Evolutionary conservation across 2,329 filamentous ascomycete species (phyloP), one percentile per base, ranked within the genome.

Genomic region (Myriosclerotinia curreyana): DNA sequence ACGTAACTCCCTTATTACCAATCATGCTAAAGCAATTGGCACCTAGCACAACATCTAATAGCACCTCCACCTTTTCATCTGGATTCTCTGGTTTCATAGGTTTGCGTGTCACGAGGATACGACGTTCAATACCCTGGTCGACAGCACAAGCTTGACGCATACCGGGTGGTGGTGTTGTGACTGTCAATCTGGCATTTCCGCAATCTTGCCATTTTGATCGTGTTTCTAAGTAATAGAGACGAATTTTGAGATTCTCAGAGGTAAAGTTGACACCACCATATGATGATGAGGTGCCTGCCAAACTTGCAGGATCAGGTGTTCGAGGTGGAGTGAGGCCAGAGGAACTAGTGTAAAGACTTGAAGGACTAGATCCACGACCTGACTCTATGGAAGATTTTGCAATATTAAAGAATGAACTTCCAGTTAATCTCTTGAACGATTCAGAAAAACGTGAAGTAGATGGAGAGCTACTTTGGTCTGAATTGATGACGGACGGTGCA

Each of bases 121-220:
- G 87, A 79, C 97, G 97, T 78, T 96, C 90, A 68, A 89, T 78
- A 22, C 87, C 86, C 70, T 87, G 83, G 67, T 86, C 80, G 68
- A 83, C 83, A 49, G 81, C 79, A 62, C 85, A 80, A 65, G 82
- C 85, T 76, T 83, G 84, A 50, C 79, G 79, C 75, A 82, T 83
- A 8, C 84, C 84, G 44, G 77, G 83, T 60, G 81, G 88, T n/a
- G 91, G 90, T 22, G 86, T 85, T 74, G 92, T 86, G 71, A 99
- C 92, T 20, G 90, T 91, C 66, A 99, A 79, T 46, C 86, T 82
- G 66, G 92, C 96, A 70, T 91, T 87, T 68, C 95, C 94, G 79
- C 93, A 87, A 74, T 98, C 93, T 66, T 92, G 87, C 95, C 95
- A 99, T 74, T 94, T 94, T 58, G 86, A 86, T 15, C 85, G 81